Conservation (phyloP, 768 basidiomycete genomes). For the Boletellus emodensis region DNA sequence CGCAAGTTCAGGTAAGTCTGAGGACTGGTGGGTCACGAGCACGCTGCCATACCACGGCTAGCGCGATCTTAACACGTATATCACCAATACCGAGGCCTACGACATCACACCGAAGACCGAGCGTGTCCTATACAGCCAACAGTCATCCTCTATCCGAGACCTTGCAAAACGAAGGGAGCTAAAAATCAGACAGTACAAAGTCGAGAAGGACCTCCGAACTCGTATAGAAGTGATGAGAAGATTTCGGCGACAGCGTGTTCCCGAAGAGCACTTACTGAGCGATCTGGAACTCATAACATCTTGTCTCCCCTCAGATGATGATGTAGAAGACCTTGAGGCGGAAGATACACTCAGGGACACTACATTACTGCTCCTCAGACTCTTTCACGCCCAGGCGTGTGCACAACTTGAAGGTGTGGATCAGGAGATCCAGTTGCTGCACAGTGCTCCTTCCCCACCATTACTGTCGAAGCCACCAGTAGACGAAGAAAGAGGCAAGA, state of each 20-base stretch:
- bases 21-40: constrained; percentile 3
- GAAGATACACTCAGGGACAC: constrained; percentile 68
- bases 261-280: constrained; percentile 34
- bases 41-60: constrained; percentile 25
- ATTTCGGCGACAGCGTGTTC: constrained; percentile 42
- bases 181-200: constrained; percentile 88
- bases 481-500: constrained; percentile 39
- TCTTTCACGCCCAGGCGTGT: constrained; percentile 67
- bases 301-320: constrained; percentile 37
- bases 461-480: constrained; percentile 27
- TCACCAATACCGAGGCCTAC: constrained; percentile 57
- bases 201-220: constrained; percentile 74
- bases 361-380: constrained; percentile 64
- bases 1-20: constrained; percentile 53
- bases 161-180: constrained; percentile 70
- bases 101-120: constrained; percentile 62
- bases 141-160: constrained; percentile 50
- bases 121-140: constrained; percentile 49
- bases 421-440: constrained; percentile 71
- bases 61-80: constrained; percentile 47
- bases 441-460: constrained; percentile 44
- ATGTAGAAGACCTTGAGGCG: constrained; percentile 52
- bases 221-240: constrained; percentile 62
- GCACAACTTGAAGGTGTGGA: constrained; percentile 61
- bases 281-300: constrained; percentile 64